Evolutionary conservation across 2,329 filamentous ascomycete genomes (phyloP).

Genomic region (Magnaporthiopsis incrustans): DNA sequence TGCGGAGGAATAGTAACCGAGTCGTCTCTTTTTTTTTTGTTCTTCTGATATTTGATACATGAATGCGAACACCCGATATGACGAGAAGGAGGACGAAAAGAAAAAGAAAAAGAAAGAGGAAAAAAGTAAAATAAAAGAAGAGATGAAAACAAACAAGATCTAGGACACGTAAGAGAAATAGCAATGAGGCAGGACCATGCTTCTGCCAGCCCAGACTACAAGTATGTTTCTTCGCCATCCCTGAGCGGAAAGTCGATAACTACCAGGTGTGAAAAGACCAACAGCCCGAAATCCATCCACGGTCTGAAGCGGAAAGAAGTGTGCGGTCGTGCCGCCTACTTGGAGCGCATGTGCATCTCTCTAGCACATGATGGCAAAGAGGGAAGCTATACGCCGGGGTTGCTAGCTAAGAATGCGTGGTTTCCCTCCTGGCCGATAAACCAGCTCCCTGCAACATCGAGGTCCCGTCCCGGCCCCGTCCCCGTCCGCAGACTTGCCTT

Average conservation of each 20-base stretch:
- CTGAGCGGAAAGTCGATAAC: neutral
- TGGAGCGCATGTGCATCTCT: neutral
- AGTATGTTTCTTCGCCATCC: neutral
- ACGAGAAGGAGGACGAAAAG: too few relatives aligned
- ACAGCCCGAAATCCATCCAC: neutral
- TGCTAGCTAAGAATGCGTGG: neutral
- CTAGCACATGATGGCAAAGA: neutral
- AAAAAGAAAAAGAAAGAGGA: too few relatives aligned
- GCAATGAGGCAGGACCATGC: too few relatives aligned
- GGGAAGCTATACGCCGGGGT: neutral
- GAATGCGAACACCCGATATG: neutral
- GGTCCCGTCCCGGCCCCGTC: neutral
- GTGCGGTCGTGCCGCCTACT: neutral
- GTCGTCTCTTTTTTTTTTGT: neutral
- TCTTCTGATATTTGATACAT: neutral
- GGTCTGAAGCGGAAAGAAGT: neutral
- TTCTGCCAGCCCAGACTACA: neutral
- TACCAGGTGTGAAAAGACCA: neutral
- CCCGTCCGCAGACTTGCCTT: conserved; percentile 16
- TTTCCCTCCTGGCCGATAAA: neutral
- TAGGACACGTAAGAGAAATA: neutral
- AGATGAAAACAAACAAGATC: neutral
- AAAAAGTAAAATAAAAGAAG: neutral
- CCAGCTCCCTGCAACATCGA: neutral
- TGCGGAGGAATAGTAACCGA: neutral